Conservation (phyloP, 2,329 filamentous ascomycete species). For the Aureobasidium zeae region DNA sequence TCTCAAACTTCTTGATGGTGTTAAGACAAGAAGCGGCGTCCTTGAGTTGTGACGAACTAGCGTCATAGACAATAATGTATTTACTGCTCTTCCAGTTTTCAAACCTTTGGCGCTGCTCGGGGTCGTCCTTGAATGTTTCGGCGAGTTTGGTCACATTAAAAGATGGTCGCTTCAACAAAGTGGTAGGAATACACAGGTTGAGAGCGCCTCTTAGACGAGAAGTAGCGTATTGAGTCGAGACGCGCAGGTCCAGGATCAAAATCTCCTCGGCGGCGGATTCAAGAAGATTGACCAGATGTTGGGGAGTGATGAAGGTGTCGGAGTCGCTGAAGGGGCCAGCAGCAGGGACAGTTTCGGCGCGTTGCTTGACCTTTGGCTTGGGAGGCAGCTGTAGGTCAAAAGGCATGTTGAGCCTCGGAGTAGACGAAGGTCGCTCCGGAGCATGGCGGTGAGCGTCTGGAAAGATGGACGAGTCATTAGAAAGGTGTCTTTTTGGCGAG, state of each 20-base stretch:
- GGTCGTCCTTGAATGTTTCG: conserved; percentile 65
- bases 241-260: conserved; percentile 75
- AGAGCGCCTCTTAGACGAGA: conserved; percentile 71
- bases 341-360: conserved; percentile 40
- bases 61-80: conserved; percentile 81
- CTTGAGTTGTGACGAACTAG: conserved; percentile 63
- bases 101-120: conserved; percentile 62
- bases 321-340: conserved; percentile 23
- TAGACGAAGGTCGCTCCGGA: conserved; percentile 6
- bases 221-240: conserved; percentile 69
- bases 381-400: conserved; percentile 18
- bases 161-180: conserved; percentile 77
- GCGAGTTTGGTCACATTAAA: conserved; percentile 83
- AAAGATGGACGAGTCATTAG: conserved; percentile 35
- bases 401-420: conserved; percentile 14
- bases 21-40: conserved; percentile 75
- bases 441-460: conserved; percentile 33
- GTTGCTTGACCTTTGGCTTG: conserved; percentile 23
- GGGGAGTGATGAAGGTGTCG: conserved; percentile 37
- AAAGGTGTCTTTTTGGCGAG: conserved; percentile 42
- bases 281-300: conserved; percentile 41
- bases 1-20: conserved; percentile 85
- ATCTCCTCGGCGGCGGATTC: conserved; percentile 43
- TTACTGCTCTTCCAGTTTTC: conserved; percentile 64
- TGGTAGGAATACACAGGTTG: conserved; percentile 92